These are phyloP conservation scores for Achaetomium macrosporum DNA, from an alignment of 2,329 filamentous ascomycete genomes.

Conservation along the genomic window DNA sequence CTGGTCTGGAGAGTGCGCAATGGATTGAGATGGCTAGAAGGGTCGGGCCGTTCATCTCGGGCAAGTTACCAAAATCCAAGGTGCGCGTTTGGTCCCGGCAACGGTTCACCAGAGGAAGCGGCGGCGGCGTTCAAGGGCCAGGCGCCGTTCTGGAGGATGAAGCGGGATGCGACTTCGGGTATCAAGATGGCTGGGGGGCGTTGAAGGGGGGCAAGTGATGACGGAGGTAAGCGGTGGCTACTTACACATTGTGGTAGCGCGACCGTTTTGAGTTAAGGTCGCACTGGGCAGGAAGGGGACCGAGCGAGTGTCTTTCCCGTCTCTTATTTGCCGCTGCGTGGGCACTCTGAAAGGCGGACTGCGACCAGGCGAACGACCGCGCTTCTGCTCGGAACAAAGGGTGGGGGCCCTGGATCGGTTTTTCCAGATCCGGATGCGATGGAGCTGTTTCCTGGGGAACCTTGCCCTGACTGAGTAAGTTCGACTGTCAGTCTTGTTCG, in stretches of 20 bases:
- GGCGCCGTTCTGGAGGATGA: background rate
- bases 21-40: slow-evolving; percentile 3
- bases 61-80: background rate
- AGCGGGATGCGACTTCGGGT: background rate
- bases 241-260: slow-evolving; percentile 14
- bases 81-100: background rate
- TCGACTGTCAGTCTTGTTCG: too few relatives aligned
- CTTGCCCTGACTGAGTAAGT: too few relatives aligned
- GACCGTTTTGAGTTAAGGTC: background rate
- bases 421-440: slow-evolving; percentile 2
- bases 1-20: background rate
- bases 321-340: background rate
- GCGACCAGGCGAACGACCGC: too few relatives aligned
- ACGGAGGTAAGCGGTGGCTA: background rate
- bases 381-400: too few relatives aligned
- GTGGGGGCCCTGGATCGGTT: too few relatives aligned
- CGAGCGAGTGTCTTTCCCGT: background rate
- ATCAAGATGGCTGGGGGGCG: background rate
- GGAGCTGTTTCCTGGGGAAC: background rate
- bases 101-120: background rate
- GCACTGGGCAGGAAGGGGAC: background rate
- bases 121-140: slow-evolving; percentile 3
- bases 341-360: too few relatives aligned
- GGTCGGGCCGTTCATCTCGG: slow-evolving; percentile 15
- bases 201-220: background rate